Evolutionary conservation across 306 rosid genomes (phyloP).

Genomic region (Dalbergia oliveri): DNA sequence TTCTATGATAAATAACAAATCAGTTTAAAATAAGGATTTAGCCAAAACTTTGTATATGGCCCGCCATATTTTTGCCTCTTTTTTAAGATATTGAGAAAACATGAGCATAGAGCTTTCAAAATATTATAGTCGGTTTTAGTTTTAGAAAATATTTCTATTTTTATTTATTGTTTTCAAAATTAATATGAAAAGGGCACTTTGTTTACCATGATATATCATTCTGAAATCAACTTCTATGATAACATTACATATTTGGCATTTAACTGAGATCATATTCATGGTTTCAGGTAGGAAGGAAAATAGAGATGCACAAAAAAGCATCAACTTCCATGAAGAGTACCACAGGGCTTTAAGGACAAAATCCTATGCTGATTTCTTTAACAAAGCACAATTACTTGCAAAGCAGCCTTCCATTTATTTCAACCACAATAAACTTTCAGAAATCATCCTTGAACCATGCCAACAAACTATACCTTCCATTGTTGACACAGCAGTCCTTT

Average conservation of each 20-base stretch:
- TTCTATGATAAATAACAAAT: not conserved
- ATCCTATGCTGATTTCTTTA: conserved; percentile 60
- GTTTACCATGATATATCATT: too few relatives aligned
- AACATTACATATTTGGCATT: not conserved
- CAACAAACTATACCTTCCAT: conserved; percentile 60
- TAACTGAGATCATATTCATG: not conserved
- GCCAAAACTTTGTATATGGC: too few relatives aligned
- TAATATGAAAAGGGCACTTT: too few relatives aligned
- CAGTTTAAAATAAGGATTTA: too few relatives aligned
- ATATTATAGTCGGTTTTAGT: too few relatives aligned
- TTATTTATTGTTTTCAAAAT: not conserved
- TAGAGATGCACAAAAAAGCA: conserved; percentile 46
- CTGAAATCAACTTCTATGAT: not conserved
- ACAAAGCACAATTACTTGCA: conserved; percentile 51
- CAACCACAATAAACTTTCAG: conserved; percentile 36
- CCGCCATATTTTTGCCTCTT: too few relatives aligned
- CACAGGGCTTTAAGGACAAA: conserved; percentile 57
- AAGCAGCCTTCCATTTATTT: conserved; percentile 48
- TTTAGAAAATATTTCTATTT: not conserved
- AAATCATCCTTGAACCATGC: conserved; percentile 62
- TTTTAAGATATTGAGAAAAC: too few relatives aligned
- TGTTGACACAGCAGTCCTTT: conserved; percentile 50
- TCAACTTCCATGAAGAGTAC: conserved; percentile 64
- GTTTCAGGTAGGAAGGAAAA: conserved; percentile 52
- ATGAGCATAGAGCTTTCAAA: too few relatives aligned